A percentile compares a stretch with the other conserved stretches of the same genome.
Conservation (phyloP, 495 filamentous ascomycete species). For the Xylaria longipes region DNA sequence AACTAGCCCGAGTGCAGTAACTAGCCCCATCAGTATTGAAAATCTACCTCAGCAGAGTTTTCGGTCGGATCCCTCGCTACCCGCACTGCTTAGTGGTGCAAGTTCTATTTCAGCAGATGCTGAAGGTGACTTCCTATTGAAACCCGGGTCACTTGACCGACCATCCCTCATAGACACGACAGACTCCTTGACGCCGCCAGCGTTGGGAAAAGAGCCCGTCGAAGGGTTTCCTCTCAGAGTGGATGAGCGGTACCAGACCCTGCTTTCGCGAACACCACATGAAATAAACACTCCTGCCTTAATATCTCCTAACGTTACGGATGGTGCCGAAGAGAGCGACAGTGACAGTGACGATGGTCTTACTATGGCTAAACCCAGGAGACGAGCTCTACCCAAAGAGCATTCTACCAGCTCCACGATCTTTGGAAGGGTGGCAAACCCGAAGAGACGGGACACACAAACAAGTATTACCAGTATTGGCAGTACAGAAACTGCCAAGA, state of each 20-base stretch:
- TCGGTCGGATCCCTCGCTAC: conserved; percentile 76
- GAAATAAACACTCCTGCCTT: conserved; percentile 37
- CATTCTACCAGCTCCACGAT: conserved; percentile 39
- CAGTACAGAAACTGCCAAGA: conserved; percentile 64
- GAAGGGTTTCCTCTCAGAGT: conserved; percentile 50
- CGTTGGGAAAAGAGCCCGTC: conserved; percentile 52
- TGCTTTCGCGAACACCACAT: conserved; percentile 36
- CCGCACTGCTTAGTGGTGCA: conserved; percentile 78
- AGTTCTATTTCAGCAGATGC: conserved; percentile 73
- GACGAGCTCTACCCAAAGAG: conserved; percentile 30
- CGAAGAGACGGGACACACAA: conserved; percentile 57
- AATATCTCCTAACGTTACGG: conserved; percentile 37
- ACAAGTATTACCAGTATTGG: conserved; percentile 57
- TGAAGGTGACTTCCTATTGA: conserved; percentile 60
- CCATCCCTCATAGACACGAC: conserved; percentile 53
- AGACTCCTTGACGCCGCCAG: conserved; percentile 60
- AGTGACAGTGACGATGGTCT: conserved; percentile 63
- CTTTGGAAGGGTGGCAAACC: conserved; percentile 39
- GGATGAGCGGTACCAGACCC: conserved; percentile 37
- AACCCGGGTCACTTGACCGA: conserved; percentile 52
- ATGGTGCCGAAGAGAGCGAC: conserved; percentile 62
- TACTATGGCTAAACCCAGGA: conserved; percentile 54
- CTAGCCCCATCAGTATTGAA: conserved; percentile 62
- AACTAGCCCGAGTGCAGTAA: conserved; percentile 58
- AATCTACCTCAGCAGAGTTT: conserved; percentile 65